Percentiles rank a stretch among this genome's conserved stretches.
These are phyloP conservation scores for Trichoderma simmonsii DNA, from an alignment of 2,329 filamentous ascomycete species.

Conservation along the genomic window DNA sequence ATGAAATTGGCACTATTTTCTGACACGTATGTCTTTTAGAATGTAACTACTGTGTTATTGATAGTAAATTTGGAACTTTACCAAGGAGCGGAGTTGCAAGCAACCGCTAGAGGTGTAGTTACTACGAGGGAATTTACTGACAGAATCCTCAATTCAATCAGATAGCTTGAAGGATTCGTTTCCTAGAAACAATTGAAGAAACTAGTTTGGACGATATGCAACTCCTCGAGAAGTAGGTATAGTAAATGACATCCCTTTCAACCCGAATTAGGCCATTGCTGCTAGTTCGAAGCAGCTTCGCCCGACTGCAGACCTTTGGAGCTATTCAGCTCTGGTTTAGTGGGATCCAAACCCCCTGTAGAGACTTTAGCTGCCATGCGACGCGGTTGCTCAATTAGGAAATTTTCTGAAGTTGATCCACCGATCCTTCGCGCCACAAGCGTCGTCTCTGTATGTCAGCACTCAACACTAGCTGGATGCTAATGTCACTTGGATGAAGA, in stretches of 20 bases:
- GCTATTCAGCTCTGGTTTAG: neutral
- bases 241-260: neutral
- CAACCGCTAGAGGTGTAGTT: neutral
- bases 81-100: neutral
- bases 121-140: neutral
- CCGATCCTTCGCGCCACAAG: neutral
- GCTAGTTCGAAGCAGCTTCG: neutral
- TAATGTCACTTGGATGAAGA: neutral
- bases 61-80: neutral
- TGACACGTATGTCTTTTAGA: rapidly evolving
- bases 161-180: neutral
- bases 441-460: neutral
- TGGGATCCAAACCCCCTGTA: neutral
- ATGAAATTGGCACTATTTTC: rapidly evolving
- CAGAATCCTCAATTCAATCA: neutral
- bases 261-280: neutral
- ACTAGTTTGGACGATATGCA: neutral
- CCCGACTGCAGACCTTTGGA: neutral
- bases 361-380: neutral
- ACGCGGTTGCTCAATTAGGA: neutral
- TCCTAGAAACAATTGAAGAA: neutral
- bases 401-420: neutral
- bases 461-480: neutral
- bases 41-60: neutral
- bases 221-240: neutral